These are phyloP conservation scores for Ilyonectria sp. DNA, from an alignment of 2,329 filamentous ascomycete genomes.

Conservation along the genomic window DNA sequence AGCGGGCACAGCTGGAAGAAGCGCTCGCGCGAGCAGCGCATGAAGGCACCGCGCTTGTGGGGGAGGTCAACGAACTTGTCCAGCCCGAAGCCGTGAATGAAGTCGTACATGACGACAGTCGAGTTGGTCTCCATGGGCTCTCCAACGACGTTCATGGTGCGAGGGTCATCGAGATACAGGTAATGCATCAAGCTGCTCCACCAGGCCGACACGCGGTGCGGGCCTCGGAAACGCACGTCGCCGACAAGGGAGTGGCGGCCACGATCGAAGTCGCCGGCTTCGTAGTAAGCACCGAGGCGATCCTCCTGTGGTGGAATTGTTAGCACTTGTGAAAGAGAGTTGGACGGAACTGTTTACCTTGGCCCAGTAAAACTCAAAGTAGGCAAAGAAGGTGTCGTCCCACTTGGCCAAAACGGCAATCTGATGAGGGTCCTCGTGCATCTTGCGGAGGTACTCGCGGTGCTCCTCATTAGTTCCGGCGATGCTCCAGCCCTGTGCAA, in stretches of 20 bases:
- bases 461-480: constrained; percentile 83
- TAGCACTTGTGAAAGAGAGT: background rate
- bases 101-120: constrained; percentile 81
- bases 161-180: constrained; percentile 72
- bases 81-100: constrained; percentile 80
- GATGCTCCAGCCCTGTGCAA: constrained; percentile 85
- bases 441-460: constrained; percentile 77
- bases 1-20: constrained; percentile 80
- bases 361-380: constrained; percentile 87
- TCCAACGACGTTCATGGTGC: constrained; percentile 71
- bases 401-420: constrained; percentile 80
- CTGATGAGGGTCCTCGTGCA: constrained; percentile 81
- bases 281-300: constrained; percentile 69
- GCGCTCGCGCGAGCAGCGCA: constrained; percentile 75
- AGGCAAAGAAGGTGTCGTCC: constrained; percentile 79
- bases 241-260: constrained; percentile 72
- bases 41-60: constrained; percentile 79
- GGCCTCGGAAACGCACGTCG: constrained; percentile 72
- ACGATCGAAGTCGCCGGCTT: constrained; percentile 69
- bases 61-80: constrained; percentile 82
- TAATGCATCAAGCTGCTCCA: constrained; percentile 76
- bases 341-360: constrained; percentile 57
- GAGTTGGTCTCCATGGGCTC: constrained; percentile 82
- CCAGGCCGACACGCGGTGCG: constrained; percentile 74
- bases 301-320: constrained; percentile 61